These are phyloP conservation scores for Hypocrella siamensis DNA, from an alignment of 2,329 filamentous ascomycete genomes.

Conservation along the genomic window DNA sequence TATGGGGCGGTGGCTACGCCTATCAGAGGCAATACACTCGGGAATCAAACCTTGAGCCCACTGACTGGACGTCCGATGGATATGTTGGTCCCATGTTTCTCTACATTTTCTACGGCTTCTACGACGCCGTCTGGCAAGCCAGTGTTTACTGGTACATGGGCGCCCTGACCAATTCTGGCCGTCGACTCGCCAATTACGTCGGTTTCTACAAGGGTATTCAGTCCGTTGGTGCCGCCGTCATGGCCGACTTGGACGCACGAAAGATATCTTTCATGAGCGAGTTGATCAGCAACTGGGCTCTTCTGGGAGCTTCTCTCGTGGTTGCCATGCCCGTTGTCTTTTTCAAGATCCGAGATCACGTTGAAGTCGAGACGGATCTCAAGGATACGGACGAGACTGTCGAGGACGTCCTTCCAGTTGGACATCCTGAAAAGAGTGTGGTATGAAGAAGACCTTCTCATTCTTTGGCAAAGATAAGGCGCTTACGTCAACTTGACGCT, in stretches of 20 bases:
- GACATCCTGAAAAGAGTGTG: slow-evolving; percentile 1
- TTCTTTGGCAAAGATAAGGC: too few species aligned
- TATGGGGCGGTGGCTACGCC: slow-evolving; percentile 74
- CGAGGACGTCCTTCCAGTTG: slow-evolving; percentile 41
- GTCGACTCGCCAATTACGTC: slow-evolving; percentile 77
- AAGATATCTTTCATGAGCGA: slow-evolving; percentile 47
- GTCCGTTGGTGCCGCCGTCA: slow-evolving; percentile 51
- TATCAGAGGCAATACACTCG: slow-evolving; percentile 48
- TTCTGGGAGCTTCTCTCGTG: slow-evolving; percentile 58
- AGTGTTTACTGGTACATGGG: slow-evolving; percentile 95
- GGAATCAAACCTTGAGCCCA: slow-evolving; percentile 10
- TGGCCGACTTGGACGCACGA: slow-evolving; percentile 18
- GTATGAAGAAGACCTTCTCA: too few species aligned
- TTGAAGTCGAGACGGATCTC: slow-evolving; percentile 67
- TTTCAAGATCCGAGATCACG: slow-evolving; percentile 65
- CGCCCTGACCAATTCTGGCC: slow-evolving; percentile 78
- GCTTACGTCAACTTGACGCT: too few species aligned
- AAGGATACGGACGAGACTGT: slow-evolving; percentile 73
- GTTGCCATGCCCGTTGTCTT: slow-evolving; percentile 68
- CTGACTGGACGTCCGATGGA: slow-evolving; percentile 51
- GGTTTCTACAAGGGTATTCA: slow-evolving; percentile 71
- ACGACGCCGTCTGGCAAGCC: slow-evolving; percentile 82
- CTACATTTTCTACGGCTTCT: slow-evolving; percentile 83
- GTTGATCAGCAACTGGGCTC: slow-evolving; percentile 58
- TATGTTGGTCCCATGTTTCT: slow-evolving; percentile 65